These are phyloP conservation scores for Tricholoma sp. DNA, from an alignment of 768 basidiomycete genomes.

Conservation along the genomic window DNA sequence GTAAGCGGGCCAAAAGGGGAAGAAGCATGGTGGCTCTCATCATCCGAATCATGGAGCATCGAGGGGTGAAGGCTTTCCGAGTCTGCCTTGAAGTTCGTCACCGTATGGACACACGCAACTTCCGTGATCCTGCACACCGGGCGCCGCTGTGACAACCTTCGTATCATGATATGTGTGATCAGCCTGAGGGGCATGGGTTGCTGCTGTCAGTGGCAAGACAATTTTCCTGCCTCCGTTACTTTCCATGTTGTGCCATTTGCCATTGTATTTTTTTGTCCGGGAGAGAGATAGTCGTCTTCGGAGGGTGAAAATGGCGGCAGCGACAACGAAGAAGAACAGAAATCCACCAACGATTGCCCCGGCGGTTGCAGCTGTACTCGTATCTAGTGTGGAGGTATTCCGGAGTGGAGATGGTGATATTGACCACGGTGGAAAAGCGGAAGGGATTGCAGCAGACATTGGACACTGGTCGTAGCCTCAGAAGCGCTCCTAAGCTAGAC, in stretches of 20 bases:
- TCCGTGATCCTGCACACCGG: not conserved
- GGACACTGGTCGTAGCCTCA: no score
- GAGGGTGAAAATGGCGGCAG: slow-evolving; percentile 10
- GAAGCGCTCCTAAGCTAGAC: no score
- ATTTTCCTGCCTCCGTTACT: not conserved
- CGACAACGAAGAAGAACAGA: slow-evolving; percentile 7
- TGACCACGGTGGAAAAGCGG: slow-evolving; percentile 6
- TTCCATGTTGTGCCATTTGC: slow-evolving; percentile 11
- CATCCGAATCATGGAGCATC: not conserved
- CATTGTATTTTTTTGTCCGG: not conserved
- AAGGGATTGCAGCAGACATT: not conserved
- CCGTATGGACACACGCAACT: slow-evolving; percentile 3
- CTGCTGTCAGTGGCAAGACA: not conserved
- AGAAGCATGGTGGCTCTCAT: slow-evolving; percentile 6
- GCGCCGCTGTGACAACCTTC: not conserved
- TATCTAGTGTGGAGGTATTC: not conserved
- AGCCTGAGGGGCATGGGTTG: not conserved
- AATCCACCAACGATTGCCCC: slow-evolving; percentile 15
- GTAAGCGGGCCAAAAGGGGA: slow-evolving; percentile 5
- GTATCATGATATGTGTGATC: not conserved
- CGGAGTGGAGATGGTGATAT: slow-evolving; percentile 1
- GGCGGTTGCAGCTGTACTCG: slow-evolving; percentile 12
- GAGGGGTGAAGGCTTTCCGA: slow-evolving; percentile 2
- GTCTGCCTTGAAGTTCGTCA: no score
- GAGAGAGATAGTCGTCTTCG: not conserved